Base-by-base conservation (phyloP, 1,284 basidiomycete genomes). In the Rhodotorula sp. region DNA sequence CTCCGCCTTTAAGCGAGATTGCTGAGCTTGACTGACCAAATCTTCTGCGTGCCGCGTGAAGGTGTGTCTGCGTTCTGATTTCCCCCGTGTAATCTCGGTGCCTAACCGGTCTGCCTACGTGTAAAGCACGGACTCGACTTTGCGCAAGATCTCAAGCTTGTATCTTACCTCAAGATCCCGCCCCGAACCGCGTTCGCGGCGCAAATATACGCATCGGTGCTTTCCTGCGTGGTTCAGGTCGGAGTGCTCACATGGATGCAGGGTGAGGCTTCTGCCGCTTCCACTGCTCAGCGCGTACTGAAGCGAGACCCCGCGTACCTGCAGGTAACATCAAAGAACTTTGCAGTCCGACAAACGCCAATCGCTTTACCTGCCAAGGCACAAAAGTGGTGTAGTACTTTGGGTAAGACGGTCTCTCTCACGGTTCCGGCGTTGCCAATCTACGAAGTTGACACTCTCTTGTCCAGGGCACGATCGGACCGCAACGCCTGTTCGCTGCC, bases 111-210 rank as follows among this genome's bases (percentile, higher is more conserved):
- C 22, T 10, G 8, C 22, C 20, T 22, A 24, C n/a, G 24, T 29
- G 44, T 60, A 45, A 33, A 30, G 45, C 60, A 90, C 73, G 87
- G 89, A 0, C 86, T 89, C 3, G 85, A 85, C n/a, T 96, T 95
- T 77, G 86, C 92, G 2, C 90, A 93, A 79, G 94, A 95, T 81
- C 84, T 96, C 77, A 98, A 98, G 81, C 82, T 97, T 3, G 95
- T 94, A 0, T 95, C 97, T 80, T 98, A 98, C 80, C 89, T 98
- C 84, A 98, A 98, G 82, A 86, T 97, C n/a, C 91, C 94, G 0
- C 95, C 95, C 15, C 85, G 94, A 18, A 86, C 89, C 60, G 62
- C 72, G 62, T 46, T 51, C 66, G 15, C 66, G 88, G 91, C 89
- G 7, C 95, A 97, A 84, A 80, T 89, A 65, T 82, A 90, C 8